These are phyloP conservation scores for Moesziomyces globuligerus DNA, from an alignment of 1,284 basidiomycete genomes.

Conservation along the genomic window DNA sequence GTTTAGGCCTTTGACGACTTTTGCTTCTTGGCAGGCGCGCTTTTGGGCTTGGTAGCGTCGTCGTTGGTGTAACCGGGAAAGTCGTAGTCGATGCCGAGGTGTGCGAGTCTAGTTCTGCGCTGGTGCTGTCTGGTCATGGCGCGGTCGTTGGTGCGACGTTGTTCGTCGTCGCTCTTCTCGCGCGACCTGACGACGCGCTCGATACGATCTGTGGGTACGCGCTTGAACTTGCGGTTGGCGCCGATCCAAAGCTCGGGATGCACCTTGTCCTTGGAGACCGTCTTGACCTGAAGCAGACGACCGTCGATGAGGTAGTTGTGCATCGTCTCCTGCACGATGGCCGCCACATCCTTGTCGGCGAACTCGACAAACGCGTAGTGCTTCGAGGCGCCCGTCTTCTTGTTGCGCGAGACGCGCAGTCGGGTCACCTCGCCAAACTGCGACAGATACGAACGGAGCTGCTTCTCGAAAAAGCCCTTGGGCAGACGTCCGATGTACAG, in stretches of 20 bases:
- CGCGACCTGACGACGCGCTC: conserved; percentile 78
- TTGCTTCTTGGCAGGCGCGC: too few relatives aligned
- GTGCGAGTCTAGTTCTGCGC: conserved; percentile 81
- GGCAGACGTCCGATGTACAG: conserved; percentile 90
- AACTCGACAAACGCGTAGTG: conserved; percentile 99
- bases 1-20: too few relatives aligned
- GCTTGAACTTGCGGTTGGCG: conserved; percentile 89
- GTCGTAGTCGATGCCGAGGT: conserved; percentile 88
- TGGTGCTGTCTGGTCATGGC: conserved; percentile 81
- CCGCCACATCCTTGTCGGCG: conserved; percentile 83
- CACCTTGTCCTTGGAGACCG: conserved; percentile 82
- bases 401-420: conserved; percentile 89
- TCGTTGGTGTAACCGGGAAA: conserved; percentile 73
- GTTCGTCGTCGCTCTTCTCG: conserved; percentile 78
- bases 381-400: conserved; percentile 94
- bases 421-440: conserved; percentile 94
- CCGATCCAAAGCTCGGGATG: conserved; percentile 96
- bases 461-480: conserved; percentile 95
- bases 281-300: conserved; percentile 84
- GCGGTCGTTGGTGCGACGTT: conserved; percentile 76
- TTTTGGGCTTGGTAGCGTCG: background rate
- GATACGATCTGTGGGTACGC: conserved; percentile 79
- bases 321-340: conserved; percentile 98
- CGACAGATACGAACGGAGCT: conserved; percentile 89
- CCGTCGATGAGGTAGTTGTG: conserved; percentile 97